Evolutionary conservation across 2,329 filamentous ascomycete genomes (phyloP).

Genomic region (Ilyonectria mors-panacis): DNA sequence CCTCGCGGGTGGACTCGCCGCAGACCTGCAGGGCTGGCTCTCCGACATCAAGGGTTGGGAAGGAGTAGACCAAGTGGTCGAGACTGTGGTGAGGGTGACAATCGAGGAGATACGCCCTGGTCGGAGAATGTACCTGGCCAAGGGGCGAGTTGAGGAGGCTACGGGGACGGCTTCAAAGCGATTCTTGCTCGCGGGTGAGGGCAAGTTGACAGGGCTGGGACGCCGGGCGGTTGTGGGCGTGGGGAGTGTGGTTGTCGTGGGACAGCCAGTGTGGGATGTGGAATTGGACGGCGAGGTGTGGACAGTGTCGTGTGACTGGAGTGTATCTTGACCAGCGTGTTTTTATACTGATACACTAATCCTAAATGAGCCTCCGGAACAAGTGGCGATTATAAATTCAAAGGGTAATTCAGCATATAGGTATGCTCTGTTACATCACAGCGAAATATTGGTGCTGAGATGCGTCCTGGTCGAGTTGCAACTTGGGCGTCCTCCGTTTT

Average conservation of each 20-base stretch:
- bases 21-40: slow-evolving; percentile 58
- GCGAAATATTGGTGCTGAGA: too few relatives aligned
- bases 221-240: slow-evolving; percentile 45
- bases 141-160: slow-evolving; percentile 31
- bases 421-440: too few relatives aligned
- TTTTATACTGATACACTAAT: too few relatives aligned
- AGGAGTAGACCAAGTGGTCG: slow-evolving; percentile 31
- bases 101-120: slow-evolving; percentile 52
- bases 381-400: too few relatives aligned
- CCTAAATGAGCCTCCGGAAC: too few relatives aligned
- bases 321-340: slow-evolving; percentile 36
- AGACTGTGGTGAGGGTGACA: slow-evolving; percentile 43
- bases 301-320: slow-evolving; percentile 59
- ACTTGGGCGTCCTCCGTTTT: too few relatives aligned
- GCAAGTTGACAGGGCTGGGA: slow-evolving; percentile 55
- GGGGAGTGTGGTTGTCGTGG: slow-evolving; percentile 53
- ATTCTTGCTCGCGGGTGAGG: slow-evolving; percentile 57
- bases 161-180: slow-evolving; percentile 26
- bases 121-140: slow-evolving; percentile 54
- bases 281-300: slow-evolving; percentile 52
- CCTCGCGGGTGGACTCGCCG: slow-evolving; percentile 55
- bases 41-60: slow-evolving; percentile 58
- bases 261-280: slow-evolving; percentile 57
- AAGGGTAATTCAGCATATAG: too few relatives aligned
- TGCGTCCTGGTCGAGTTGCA: too few relatives aligned